phyloP scores from a whole-genome alignment of 805 yeast species.

The Saccharomycopsis amapae region DNA sequence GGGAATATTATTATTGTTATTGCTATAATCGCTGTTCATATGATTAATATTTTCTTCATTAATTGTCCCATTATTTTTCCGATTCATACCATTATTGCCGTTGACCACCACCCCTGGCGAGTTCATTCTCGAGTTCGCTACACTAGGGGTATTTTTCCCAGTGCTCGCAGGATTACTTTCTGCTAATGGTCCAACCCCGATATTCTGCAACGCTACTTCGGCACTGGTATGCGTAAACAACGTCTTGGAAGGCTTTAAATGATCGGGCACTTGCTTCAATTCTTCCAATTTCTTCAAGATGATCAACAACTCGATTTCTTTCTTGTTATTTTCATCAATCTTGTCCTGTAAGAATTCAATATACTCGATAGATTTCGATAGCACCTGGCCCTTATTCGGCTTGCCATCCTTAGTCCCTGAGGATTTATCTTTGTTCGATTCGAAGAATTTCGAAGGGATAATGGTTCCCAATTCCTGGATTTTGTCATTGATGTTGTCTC shows the following conservation, averaged over 20 bases:
- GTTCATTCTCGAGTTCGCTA: not conserved
- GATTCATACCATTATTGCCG: slow-evolving; percentile 3
- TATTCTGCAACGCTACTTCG: slow-evolving; percentile 63
- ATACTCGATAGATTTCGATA: slow-evolving; percentile 69
- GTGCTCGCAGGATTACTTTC: slow-evolving; percentile 25
- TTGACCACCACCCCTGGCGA: not conserved
- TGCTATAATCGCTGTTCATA: not conserved
- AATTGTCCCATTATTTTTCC: not conserved
- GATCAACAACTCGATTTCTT: slow-evolving; percentile 67
- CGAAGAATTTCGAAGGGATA: slow-evolving; percentile 41
- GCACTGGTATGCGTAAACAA: slow-evolving; percentile 64
- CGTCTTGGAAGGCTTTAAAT: slow-evolving; percentile 26
- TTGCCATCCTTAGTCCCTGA: slow-evolving; percentile 73
- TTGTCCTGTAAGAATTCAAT: slow-evolving; percentile 57
- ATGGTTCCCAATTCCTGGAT: slow-evolving; percentile 44
- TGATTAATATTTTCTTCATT: not conserved
- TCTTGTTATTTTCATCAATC: slow-evolving; percentile 72
- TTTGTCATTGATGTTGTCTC: slow-evolving; percentile 52
- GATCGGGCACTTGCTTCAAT: slow-evolving; percentile 34
- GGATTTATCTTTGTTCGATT: slow-evolving; percentile 26
- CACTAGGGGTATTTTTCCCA: slow-evolving; percentile 15
- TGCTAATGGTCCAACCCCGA: slow-evolving; percentile 79
- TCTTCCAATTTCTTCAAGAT: slow-evolving; percentile 48
- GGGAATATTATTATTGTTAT: not conserved
- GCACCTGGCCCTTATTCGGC: slow-evolving; percentile 78